phyloP scores from a whole-genome alignment of 2,329 filamentous ascomycete genomes.

The Tolypocladium sp. region DNA sequence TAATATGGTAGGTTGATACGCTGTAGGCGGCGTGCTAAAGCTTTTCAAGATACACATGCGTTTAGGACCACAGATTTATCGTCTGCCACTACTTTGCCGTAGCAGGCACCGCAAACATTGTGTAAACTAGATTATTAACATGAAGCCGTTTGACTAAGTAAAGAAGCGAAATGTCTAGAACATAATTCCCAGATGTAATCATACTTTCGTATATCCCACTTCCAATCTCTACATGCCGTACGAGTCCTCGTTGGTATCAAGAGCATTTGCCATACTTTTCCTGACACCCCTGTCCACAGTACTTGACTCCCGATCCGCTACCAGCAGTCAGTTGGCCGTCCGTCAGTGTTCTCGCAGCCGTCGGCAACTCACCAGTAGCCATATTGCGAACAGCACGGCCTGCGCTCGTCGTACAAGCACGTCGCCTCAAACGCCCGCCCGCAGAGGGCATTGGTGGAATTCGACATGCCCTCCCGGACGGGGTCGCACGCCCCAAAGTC shows the following conservation, averaged over 20 bases:
- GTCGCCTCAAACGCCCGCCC: constrained; percentile 19
- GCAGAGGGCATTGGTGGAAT: constrained; percentile 28
- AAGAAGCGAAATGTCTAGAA: no score
- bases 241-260: constrained; percentile 1
- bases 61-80: no score
- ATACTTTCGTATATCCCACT: no score
- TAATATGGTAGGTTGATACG: no score
- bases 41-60: no score
- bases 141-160: no score
- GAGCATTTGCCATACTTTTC: constrained; percentile 20
- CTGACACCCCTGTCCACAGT: constrained; percentile 26
- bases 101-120: no score
- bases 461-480: constrained; percentile 9
- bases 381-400: constrained; percentile 25
- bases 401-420: constrained; percentile 20
- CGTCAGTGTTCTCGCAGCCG: not conserved
- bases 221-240: no score
- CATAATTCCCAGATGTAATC: no score
- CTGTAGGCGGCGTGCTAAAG: no score
- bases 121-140: no score
- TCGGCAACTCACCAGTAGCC: constrained; percentile 20
- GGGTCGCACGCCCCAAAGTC: constrained; percentile 24
- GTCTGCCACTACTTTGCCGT: no score
- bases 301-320: constrained; percentile 16
- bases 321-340: constrained; percentile 1